Evolutionary conservation across 768 basidiomycete genomes (phyloP).

Genomic region (Tulasnella sp.): DNA sequence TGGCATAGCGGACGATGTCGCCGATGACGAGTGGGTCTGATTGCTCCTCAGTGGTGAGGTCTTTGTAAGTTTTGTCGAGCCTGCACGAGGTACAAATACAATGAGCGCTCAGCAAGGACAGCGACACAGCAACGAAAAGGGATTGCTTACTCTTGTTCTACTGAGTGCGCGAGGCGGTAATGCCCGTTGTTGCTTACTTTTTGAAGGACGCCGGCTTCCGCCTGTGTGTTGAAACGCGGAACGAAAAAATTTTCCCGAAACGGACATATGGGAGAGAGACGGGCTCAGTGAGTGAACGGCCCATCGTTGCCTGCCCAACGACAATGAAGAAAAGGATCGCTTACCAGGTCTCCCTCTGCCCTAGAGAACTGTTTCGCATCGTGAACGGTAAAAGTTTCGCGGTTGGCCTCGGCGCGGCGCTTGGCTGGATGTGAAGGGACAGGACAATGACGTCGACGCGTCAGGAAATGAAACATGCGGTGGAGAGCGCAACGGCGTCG

Average conservation of each 20-base stretch:
- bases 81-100: not conserved
- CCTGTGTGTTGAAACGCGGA: not conserved
- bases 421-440: not conserved
- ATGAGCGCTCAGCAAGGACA: too few relatives aligned
- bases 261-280: not conserved
- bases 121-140: too few relatives aligned
- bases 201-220: not conserved
- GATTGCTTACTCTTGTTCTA: not conserved
- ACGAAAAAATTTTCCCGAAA: not conserved
- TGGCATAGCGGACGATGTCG: not conserved
- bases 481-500: not conserved
- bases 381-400: not conserved
- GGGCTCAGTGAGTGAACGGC: not conserved
- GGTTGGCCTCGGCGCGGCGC: not conserved
- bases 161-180: not conserved
- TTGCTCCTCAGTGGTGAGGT: not conserved
- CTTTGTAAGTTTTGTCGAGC: not conserved
- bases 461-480: not conserved
- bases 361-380: not conserved
- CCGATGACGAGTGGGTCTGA: not conserved
- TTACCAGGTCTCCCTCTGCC: not conserved
- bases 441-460: slow-evolving; percentile 2
- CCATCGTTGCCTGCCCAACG: not conserved
- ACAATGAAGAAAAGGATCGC: not conserved
- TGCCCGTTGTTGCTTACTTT: not conserved